phyloP scores from a whole-genome alignment of 306 rosid species.

The Vachellia pachyceras region DNA sequence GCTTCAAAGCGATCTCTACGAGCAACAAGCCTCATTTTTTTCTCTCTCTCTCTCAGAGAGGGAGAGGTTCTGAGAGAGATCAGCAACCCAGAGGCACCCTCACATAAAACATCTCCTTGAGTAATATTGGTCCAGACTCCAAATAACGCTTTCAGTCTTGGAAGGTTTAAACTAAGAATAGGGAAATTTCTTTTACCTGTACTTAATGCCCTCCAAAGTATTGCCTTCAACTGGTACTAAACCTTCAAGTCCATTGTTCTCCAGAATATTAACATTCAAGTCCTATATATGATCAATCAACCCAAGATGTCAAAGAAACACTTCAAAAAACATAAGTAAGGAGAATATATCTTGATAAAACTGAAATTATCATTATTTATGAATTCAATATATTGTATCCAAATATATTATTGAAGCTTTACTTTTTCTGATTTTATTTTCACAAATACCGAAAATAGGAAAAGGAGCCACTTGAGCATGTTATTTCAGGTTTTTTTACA shows the following conservation, averaged over 20 bases:
- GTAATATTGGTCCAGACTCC: neutral
- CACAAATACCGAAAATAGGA: neutral
- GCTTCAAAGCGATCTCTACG: neutral
- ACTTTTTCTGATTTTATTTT: neutral
- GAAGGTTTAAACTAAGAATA: constrained; percentile 15
- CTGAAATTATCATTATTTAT: neutral
- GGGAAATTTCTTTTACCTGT: constrained; percentile 61
- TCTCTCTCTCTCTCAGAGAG: neutral
- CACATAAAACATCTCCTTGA: neutral
- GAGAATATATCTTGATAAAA: neutral
- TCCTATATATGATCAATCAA: neutral
- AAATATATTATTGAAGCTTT: neutral
- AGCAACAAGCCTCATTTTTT: neutral
- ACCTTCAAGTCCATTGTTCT: constrained; percentile 52
- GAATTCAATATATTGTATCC: neutral
- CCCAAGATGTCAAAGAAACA: neutral
- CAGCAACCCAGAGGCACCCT: neutral
- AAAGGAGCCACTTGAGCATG: neutral
- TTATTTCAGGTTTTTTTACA: neutral
- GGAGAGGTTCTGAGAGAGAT: neutral
- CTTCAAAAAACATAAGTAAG: neutral
- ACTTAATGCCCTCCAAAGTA: constrained; percentile 77
- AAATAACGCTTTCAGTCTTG: neutral
- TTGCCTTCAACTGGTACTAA: constrained; percentile 74
- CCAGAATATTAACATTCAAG: neutral